These are phyloP conservation scores for Sabuloglossum arenarium DNA, from an alignment of 495 filamentous ascomycete species.

Conservation along the genomic window DNA sequence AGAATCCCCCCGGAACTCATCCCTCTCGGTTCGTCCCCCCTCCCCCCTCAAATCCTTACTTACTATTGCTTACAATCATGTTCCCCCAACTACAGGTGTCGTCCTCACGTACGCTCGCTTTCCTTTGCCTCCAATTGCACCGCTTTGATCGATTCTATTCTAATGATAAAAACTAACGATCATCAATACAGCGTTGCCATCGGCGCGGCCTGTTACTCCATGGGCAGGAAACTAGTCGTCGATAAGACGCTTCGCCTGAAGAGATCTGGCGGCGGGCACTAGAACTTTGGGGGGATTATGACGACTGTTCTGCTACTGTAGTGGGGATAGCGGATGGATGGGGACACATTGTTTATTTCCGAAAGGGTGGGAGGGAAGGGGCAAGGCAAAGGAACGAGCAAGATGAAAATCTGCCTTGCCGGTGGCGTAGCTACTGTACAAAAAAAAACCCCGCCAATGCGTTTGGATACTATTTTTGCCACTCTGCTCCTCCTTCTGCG, in stretches of 20 bases:
- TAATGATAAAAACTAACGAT: constrained; percentile 12
- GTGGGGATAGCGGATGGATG: background rate
- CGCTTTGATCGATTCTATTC: background rate
- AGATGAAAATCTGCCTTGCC: no score
- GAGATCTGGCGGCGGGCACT: constrained; percentile 21
- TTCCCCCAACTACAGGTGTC: constrained; percentile 39
- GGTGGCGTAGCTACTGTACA: no score
- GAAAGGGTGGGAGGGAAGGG: no score
- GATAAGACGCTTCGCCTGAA: constrained; percentile 83
- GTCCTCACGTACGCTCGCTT: constrained; percentile 55
- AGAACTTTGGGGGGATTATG: no score
- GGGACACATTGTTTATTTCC: no score
- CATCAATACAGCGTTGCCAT: constrained; percentile 35
- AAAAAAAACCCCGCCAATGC: no score
- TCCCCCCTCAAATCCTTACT: constrained; percentile 10
- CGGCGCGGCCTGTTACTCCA: constrained; percentile 57
- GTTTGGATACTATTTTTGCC: no score
- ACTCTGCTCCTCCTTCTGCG: constrained; percentile 23
- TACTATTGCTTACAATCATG: background rate
- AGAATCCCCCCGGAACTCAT: constrained; percentile 85
- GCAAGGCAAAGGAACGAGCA: no score
- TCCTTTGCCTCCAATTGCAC: background rate
- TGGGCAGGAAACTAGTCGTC: constrained; percentile 54
- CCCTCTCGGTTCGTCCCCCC: constrained; percentile 50
- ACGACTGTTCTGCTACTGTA: no score